Percentiles rank a stretch among this genome's conserved stretches.
phyloP scores from a whole-genome alignment of 2,329 filamentous ascomycete species.

The Microsporum canis region DNA sequence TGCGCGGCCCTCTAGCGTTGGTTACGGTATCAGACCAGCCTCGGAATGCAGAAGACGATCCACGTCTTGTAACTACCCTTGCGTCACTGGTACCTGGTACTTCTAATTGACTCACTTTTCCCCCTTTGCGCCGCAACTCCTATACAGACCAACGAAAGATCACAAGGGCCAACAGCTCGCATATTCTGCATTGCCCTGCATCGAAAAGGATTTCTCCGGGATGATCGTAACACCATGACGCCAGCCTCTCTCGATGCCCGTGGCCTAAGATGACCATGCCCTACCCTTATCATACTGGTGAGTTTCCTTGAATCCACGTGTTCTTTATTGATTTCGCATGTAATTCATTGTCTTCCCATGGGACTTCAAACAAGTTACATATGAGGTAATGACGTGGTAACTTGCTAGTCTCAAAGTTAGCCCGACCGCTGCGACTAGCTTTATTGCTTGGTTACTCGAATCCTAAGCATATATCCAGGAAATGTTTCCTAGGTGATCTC shows the following conservation, averaged over 20 bases:
- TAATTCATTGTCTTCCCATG: neutral
- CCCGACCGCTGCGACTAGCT: neutral
- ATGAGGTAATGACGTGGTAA: too few species aligned
- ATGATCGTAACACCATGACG: neutral
- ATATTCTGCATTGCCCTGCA: neutral
- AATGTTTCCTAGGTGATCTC: neutral
- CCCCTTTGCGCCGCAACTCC: neutral
- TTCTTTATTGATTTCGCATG: neutral
- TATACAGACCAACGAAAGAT: neutral
- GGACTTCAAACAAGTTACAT: neutral
- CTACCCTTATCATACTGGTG: neutral
- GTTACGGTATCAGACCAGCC: neutral
- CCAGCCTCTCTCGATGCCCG: neutral
- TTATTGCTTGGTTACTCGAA: neutral
- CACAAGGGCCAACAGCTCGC: neutral
- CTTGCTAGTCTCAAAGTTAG: too few species aligned
- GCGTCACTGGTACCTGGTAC: neutral
- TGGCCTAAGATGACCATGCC: neutral
- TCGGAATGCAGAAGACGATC: conserved; percentile 1
- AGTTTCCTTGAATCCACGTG: neutral
- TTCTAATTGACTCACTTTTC: neutral
- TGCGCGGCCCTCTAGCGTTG: neutral
- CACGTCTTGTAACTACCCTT: neutral
- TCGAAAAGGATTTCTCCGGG: neutral
- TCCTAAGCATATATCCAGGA: neutral